Base-by-base conservation (phyloP, 2,329 filamentous ascomycete genomes). In the Nemania bipapillata region DNA sequence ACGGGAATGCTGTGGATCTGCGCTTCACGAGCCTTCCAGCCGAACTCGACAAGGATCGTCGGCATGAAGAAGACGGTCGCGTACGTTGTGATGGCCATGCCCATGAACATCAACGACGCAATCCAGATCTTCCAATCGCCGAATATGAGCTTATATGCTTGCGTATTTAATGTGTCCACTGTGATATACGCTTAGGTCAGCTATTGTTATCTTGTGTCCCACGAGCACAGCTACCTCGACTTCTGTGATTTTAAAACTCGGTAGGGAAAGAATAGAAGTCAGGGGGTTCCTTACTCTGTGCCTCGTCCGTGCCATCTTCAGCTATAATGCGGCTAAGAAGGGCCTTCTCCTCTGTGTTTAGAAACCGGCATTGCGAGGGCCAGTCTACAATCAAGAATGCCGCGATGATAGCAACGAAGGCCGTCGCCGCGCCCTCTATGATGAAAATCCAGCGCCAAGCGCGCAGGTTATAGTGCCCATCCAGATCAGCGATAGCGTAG, bases 401-500 rank as follows among this genome's bases (percentile, higher is more conserved):
- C 3, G 78, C 74, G 22, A 74, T 65, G 62, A 80, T 58, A 0
- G 79, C 76, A 1, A 81, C 55, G 20, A 73, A 67, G 0, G 79
- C 75, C n/a, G 81, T 82, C 6, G 75, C 73, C 0, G 80, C 73
- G 0, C 84, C 84, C 69, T 86, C 83, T 35, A 79, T 74, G 56
- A 79, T 78, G 70, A 79, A 79, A 32, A 79, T 82, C 81, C 86
- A 88, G 54, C 84, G 80, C 84, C 84, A 87, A 1, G 83, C 83
- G 1, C 76, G 74, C 20, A 84, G 71, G 15, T 82, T 81, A 2
- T 79, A 74, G 1, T 77, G 75, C 2, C 84, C 84, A 40, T 83
- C 78, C 68, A 86, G 81, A 12, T 80, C 74, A 12, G 80, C 76
- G 61, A 86, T 86, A 2, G 77, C 83, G 55, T 82, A 86, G 2